Conservation (phyloP, 768 basidiomycete genomes). For the Kwoniella heveanensis region DNA sequence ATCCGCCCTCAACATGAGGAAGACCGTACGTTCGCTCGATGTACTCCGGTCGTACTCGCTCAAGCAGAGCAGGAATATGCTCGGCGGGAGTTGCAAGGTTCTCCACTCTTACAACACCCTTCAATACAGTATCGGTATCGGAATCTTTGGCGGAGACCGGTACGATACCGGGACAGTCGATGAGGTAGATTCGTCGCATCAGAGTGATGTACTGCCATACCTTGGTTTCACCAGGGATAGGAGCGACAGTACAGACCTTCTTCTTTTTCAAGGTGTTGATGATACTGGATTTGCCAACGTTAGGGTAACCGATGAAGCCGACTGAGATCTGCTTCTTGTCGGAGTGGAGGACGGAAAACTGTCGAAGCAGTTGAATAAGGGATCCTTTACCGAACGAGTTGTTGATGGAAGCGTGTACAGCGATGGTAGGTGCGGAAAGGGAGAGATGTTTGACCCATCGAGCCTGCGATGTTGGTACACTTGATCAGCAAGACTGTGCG, state of each 20-base stretch:
- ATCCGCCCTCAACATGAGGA: slow-evolving; percentile 54
- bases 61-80: slow-evolving; percentile 83
- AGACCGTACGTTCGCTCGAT: slow-evolving; percentile 65
- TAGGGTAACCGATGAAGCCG: slow-evolving; percentile 96
- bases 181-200: slow-evolving; percentile 93
- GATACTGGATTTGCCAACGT: slow-evolving; percentile 94
- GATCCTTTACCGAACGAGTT: slow-evolving; percentile 99
- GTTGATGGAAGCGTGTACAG: slow-evolving; percentile 97
- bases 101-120: slow-evolving; percentile 95
- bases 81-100: slow-evolving; percentile 89
- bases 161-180: slow-evolving; percentile 98
- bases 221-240: slow-evolving; percentile 97
- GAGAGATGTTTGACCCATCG: slow-evolving; percentile 95
- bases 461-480: slow-evolving; percentile 62
- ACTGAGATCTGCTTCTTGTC: slow-evolving; percentile 99
- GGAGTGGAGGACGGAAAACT: slow-evolving; percentile 93
- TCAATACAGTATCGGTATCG: slow-evolving; percentile 87
- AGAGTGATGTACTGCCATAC: slow-evolving; percentile 99
- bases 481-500: neutral
- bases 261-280: slow-evolving; percentile 98
- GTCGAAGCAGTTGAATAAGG: slow-evolving; percentile 91
- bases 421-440: slow-evolving; percentile 91
- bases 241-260: slow-evolving; percentile 95
- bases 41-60: slow-evolving; percentile 89
- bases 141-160: slow-evolving; percentile 89